These are phyloP conservation scores for Trichosanthes cucumerina DNA, from an alignment of 306 rosid genomes.

Conservation along the genomic window DNA sequence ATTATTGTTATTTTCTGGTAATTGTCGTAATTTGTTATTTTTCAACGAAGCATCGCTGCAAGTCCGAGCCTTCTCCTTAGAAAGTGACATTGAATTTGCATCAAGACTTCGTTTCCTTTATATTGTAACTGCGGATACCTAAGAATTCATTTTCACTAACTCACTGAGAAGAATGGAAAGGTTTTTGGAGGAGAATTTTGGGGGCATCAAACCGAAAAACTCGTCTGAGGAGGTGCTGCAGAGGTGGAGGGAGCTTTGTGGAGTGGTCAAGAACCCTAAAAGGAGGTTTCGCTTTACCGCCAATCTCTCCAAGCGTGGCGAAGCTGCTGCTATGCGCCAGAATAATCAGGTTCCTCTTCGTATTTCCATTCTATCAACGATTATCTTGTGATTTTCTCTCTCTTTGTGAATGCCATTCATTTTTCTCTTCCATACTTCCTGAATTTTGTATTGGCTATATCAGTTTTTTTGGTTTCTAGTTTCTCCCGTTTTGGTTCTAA, in stretches of 20 bases:
- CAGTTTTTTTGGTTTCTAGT: neutral
- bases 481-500: neutral
- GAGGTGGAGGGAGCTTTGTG: slow-evolving; percentile 61
- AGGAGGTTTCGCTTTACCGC: slow-evolving; percentile 87
- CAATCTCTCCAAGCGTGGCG: slow-evolving; percentile 52
- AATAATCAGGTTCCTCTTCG: slow-evolving; percentile 42
- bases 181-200: slow-evolving; percentile 50
- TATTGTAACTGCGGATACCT: neutral
- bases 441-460: neutral
- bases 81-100: neutral
- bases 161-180: slow-evolving; percentile 31
- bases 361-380: neutral
- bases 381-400: neutral
- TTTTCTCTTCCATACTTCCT: neutral
- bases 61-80: neutral
- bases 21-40: neutral
- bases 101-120: neutral
- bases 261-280: slow-evolving; percentile 61
- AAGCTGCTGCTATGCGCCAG: slow-evolving; percentile 80
- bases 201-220: slow-evolving; percentile 46
- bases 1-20: neutral
- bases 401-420: neutral
- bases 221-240: slow-evolving; percentile 59
- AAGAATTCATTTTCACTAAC: neutral
- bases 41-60: slow-evolving; percentile 6